Evolutionary conservation across 371 early-diverging fungal genomes (phyloP), one percentile per base, ranked within the genome.

Genomic region (Apophysomyces elegans): DNA sequence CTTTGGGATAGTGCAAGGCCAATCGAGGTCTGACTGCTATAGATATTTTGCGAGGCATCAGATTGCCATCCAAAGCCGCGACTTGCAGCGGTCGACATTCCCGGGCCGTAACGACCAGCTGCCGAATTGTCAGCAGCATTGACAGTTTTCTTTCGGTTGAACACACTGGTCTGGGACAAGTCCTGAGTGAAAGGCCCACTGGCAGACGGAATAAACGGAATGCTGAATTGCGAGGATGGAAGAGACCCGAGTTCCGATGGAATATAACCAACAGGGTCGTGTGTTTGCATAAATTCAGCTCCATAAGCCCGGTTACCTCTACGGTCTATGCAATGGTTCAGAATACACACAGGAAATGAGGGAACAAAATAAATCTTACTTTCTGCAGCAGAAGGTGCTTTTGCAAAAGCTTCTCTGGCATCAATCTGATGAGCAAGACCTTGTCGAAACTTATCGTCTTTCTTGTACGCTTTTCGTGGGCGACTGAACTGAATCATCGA

Each of bases 401-500:
- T 77, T 16, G 88, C 88, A 72, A 88, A 86, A 21, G 87, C 85
- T 71, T 88, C 90, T 16, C 88, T 76, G 7, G 90, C 90, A 76
- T 89, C 90, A 1, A 89, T 69, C 41, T 86, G 84, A 70, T 89
- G 88, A 7, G 86, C 87, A 21, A 86, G 79, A 3, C 88, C 88
- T 62, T 89, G 88, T 9, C 87, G 67, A 71, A 90, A 86, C 47
- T 85, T 80, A 50, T 87, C 90, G 39, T 90, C 88, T 13, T 84
- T 85, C 54, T 82, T 79, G 62, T 86, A 87, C 0, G 82, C 46
- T 65, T 81, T 86, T 61, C 88, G 77, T 6, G 97, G 97, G 61
- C 90, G 85, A 66, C 85, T 86, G 68, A 96, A 91, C 75, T 93
- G 94, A 37, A 95, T 93, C 89, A 89, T 89, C 32, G 91, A 91